phyloP scores from a whole-genome alignment of 225 moss, liverwort and hornwort genomes.

The Asterella californica region DNA sequence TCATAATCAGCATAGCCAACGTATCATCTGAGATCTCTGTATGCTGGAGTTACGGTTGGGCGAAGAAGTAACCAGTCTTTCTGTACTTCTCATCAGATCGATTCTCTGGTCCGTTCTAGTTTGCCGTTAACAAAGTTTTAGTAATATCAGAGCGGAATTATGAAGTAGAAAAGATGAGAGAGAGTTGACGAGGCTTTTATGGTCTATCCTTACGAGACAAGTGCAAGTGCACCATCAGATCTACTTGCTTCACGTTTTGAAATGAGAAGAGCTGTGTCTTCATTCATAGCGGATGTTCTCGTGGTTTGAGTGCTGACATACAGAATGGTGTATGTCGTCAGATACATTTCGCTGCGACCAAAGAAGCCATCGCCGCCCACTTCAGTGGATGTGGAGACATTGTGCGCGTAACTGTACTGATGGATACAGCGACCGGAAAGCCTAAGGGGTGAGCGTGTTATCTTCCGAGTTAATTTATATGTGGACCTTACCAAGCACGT shows the following conservation, averaged over 20 bases:
- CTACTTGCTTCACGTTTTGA: background rate
- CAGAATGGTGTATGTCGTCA: constrained; percentile 21
- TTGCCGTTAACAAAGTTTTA: background rate
- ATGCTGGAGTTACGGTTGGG: background rate
- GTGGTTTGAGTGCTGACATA: background rate
- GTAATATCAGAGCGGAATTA: background rate
- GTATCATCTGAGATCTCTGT: background rate
- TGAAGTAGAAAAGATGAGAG: too few relatives aligned
- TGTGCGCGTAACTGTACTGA: constrained; percentile 63
- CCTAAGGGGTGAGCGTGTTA: constrained; percentile 60
- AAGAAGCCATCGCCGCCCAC: constrained; percentile 69
- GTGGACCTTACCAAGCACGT: background rate
- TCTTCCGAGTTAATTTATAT: background rate
- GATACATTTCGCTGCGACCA: constrained; percentile 95
- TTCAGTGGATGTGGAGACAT: constrained; percentile 79
- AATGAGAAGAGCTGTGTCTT: background rate
- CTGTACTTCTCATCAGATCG: too few relatives aligned
- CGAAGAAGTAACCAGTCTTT: too few relatives aligned
- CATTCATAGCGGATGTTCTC: background rate
- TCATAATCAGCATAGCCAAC: background rate
- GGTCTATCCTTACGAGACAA: background rate
- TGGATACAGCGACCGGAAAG: constrained; percentile 66
- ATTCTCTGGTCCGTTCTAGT: too few relatives aligned
- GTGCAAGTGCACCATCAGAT: background rate
- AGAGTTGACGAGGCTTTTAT: too few relatives aligned